Percentiles rank a stretch among this genome's conserved stretches.
Conservation (phyloP, 441 rosid species). For the Euphorbia celastroides region DNA sequence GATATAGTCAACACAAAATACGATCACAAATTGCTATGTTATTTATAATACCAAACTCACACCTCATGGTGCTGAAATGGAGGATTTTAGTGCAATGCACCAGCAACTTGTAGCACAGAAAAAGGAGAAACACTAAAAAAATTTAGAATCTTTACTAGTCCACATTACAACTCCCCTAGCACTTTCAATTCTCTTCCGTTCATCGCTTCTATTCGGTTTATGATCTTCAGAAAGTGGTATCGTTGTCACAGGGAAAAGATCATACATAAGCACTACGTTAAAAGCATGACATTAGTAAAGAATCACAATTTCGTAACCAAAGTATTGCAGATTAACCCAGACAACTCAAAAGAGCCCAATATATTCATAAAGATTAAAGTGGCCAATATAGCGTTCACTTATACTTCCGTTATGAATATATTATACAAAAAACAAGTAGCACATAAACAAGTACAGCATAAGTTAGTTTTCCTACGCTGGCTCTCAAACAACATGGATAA, state of each 20-base stretch:
- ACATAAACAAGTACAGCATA: background rate
- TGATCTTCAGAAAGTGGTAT: conserved; percentile 97
- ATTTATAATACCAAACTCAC: background rate
- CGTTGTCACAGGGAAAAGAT: conserved; percentile 38
- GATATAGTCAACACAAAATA: background rate
- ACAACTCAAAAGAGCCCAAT: background rate
- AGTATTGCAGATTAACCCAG: background rate
- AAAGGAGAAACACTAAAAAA: conserved; percentile 1
- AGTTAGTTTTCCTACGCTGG: background rate
- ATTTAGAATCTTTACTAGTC: conserved; percentile 61
- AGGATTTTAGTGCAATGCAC: conserved; percentile 9
- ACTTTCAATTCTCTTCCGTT: conserved; percentile 92
- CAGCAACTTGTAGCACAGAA: no score
- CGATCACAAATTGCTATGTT: background rate
- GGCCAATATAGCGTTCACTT: background rate
- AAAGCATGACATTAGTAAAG: conserved; percentile 1
- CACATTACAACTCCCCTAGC: conserved; percentile 98
- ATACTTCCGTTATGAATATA: background rate
- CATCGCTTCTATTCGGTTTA: conserved; percentile 97
- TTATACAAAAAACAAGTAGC: no score
- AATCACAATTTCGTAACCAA: conserved; percentile 1
- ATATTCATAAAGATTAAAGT: background rate
- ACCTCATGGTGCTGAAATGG: no score
- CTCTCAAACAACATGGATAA: background rate
- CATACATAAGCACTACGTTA: background rate